Base-by-base conservation (phyloP, 495 filamentous ascomycete species). In the Annulohypoxylon moriforme region DNA sequence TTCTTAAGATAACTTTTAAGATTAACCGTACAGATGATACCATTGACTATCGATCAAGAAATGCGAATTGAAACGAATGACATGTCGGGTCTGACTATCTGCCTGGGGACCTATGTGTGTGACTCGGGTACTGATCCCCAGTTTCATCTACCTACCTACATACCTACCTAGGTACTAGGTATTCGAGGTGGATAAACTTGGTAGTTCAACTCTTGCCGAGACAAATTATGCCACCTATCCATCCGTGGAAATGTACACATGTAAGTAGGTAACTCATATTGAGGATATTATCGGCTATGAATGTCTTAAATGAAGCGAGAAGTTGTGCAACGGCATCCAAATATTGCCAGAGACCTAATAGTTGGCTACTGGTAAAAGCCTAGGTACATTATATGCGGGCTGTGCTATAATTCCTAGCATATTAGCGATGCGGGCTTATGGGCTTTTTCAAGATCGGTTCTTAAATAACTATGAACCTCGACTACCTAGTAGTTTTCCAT, bases 241-340 rank as follows among this genome's bases (percentile, higher is more conserved):
- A 10, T 10, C 3, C 13, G 34, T 38, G 10, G 1, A 38, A 10
- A 38, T n/a, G n/a, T n/a, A n/a, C n/a, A n/a, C n/a, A n/a, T n/a
- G n/a, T n/a, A n/a, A n/a, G n/a, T 13, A 38, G 34, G 13, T 38
- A 38, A 0, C 27, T 29, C 3, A 29, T 29, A 29, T 36, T 10
- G 33, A 36, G 14, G 40, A 22, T 22, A 10, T 18, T 9, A 49
- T 22, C 22, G 24, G 20, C 22, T 25, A 50, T 50, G 11, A 9
- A 25, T 50, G 49, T 53, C 49, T 53, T 31, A 14, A 25, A 11
- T 53, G 13, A 53, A 53, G 49, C 49, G 50, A 55, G 29, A 33
- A 20, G n/a, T 9, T 22, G 29, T 55, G 27, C 10, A 16, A 3
- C n/a, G 50, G 34, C 14, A 34, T 20, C 34, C 29, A n/a, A 55